A percentile compares a stretch with the other conserved stretches of the same genome.
These are phyloP conservation scores for Leccinum longicurvipes DNA, from an alignment of 768 basidiomycete species.

Conservation along the genomic window DNA sequence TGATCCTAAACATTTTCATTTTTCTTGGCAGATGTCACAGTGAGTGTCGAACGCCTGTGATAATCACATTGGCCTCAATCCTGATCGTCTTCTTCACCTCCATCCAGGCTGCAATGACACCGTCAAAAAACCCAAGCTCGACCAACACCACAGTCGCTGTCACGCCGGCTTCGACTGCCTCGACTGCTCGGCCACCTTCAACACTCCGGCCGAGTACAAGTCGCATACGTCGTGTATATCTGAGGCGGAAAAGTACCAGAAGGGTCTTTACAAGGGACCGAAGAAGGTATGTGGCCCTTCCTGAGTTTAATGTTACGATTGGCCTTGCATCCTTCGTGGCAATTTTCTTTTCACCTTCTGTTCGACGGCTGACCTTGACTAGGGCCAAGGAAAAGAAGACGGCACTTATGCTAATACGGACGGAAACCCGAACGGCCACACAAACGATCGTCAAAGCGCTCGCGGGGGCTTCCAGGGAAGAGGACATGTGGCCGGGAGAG, in stretches of 20 bases:
- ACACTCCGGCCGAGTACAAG: slow-evolving; percentile 74
- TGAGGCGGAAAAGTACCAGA: slow-evolving; percentile 94
- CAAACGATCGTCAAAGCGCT: slow-evolving; percentile 1
- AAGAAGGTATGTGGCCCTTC: slow-evolving; percentile 40
- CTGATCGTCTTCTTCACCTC: background rate
- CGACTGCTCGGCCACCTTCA: slow-evolving; percentile 86
- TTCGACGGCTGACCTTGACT: background rate
- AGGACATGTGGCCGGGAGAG: slow-evolving; percentile 35
- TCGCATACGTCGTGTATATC: slow-evolving; percentile 79
- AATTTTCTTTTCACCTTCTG: no score
- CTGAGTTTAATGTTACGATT: background rate
- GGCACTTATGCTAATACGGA: slow-evolving; percentile 2
- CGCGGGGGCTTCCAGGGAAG: slow-evolving; percentile 20
- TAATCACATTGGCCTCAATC: background rate
- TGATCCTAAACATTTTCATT: background rate
- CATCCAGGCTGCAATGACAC: slow-evolving; percentile 72
- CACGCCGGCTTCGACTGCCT: slow-evolving; percentile 73
- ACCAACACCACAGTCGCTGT: slow-evolving; percentile 66
- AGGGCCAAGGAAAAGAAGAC: background rate
- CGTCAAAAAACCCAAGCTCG: slow-evolving; percentile 91
- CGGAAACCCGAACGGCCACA: slow-evolving; percentile 18
- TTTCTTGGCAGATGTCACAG: slow-evolving; percentile 60
- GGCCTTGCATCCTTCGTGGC: background rate
- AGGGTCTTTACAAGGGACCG: slow-evolving; percentile 76
- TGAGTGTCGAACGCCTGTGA: slow-evolving; percentile 28